These are phyloP conservation scores for Botryotinia calthae DNA, from an alignment of 2,329 filamentous ascomycete genomes.

Conservation along the genomic window DNA sequence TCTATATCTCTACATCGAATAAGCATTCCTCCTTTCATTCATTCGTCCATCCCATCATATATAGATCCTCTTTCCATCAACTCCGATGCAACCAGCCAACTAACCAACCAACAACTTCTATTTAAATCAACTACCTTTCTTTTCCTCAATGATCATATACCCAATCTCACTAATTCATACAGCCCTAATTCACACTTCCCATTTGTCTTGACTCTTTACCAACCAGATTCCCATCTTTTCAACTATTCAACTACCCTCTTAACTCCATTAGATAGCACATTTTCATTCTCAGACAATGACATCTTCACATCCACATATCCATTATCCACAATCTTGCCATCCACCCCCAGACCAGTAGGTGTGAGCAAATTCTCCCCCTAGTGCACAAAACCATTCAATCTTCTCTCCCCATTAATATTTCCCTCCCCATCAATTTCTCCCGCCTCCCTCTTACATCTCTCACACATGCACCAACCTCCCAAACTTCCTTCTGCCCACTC, in stretches of 20 bases:
- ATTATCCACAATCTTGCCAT: neutral
- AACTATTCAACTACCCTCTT: neutral
- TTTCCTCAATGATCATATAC: neutral
- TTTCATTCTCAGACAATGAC: neutral
- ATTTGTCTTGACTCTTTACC: neutral
- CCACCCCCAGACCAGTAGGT: neutral
- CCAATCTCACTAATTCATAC: neutral
- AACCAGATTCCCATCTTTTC: neutral
- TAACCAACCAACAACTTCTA: neutral
- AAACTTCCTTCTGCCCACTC: slow-evolving; percentile 88
- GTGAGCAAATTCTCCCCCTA: neutral
- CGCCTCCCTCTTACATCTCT: slow-evolving; percentile 74
- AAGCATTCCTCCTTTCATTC: neutral
- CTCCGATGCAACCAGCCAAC: no score
- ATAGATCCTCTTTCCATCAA: neutral
- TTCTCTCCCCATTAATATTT: neutral
- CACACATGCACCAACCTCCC: slow-evolving; percentile 85
- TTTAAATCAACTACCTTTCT: neutral
- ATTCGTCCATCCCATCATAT: neutral
- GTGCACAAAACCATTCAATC: neutral
- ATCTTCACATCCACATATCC: neutral
- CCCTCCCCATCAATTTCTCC: slow-evolving; percentile 28
- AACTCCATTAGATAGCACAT: neutral
- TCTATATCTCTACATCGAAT: neutral
- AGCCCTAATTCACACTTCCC: neutral